phyloP scores from a whole-genome alignment of 257 asterid genomes.

The Euphrasia confusa region DNA sequence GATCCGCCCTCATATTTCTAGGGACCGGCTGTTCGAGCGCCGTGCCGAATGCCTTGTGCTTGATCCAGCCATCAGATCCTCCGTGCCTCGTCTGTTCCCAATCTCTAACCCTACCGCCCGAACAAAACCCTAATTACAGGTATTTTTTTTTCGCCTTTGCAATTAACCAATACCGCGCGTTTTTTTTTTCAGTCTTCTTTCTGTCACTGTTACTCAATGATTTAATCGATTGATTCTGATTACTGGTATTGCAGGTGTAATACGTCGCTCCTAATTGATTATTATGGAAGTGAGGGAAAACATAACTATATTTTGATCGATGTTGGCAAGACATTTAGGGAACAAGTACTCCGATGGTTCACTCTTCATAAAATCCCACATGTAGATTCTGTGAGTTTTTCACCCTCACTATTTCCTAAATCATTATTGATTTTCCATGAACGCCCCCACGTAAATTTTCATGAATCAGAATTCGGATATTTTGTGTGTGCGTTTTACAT shows the following conservation, averaged over 20 bases:
- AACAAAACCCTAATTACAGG: conserved; percentile 88
- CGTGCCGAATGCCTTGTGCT: conserved; percentile 74
- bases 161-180: background rate
- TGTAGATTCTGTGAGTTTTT: conserved; percentile 88
- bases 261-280: conserved; percentile 90
- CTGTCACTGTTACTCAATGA: background rate
- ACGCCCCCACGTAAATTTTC: background rate
- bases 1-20: conserved; percentile 73
- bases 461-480: background rate
- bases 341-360: conserved; percentile 97
- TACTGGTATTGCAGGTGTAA: conserved; percentile 67
- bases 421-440: background rate
- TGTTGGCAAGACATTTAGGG: conserved; percentile 94
- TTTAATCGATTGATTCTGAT: conserved; percentile 13
- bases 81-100: conserved; percentile 77
- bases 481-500: background rate
- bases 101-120: conserved; percentile 65
- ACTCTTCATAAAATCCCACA: conserved; percentile 68
- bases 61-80: conserved; percentile 82
- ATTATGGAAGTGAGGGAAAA: conserved; percentile 41
- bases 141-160: conserved; percentile 12
- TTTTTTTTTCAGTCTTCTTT: background rate
- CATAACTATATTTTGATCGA: conserved; percentile 88
- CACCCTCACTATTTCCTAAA: background rate
- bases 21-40: conserved; percentile 99